Evolutionary conservation across 495 filamentous ascomycete genomes (phyloP).

Genomic region (Filosporella fistucella): DNA sequence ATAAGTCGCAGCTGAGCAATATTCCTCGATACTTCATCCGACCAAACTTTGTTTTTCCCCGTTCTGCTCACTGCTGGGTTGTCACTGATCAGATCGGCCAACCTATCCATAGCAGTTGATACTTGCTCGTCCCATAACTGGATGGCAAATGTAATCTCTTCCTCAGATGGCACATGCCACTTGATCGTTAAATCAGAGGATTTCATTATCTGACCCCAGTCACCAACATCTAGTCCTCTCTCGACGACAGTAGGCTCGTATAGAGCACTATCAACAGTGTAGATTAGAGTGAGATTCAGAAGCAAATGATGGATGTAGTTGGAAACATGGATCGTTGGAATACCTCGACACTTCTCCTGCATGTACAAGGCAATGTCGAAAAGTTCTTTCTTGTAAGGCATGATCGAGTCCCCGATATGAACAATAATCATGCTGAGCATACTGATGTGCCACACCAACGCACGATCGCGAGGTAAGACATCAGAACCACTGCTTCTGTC

Average conservation of each 20-base stretch:
- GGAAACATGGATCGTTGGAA: slow-evolving; percentile 90
- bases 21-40: slow-evolving; percentile 89
- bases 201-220: slow-evolving; percentile 74
- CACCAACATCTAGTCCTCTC: slow-evolving; percentile 50
- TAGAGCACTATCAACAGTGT: slow-evolving; percentile 81
- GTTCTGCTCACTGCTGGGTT: slow-evolving; percentile 84
- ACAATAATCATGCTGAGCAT: slow-evolving; percentile 98
- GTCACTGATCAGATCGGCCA: slow-evolving; percentile 72
- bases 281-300: slow-evolving; percentile 92
- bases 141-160: slow-evolving; percentile 83
- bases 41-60: slow-evolving; percentile 97
- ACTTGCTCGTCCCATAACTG: slow-evolving; percentile 82
- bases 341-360: slow-evolving; percentile 89
- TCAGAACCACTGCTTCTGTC: slow-evolving; percentile 91
- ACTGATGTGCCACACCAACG: slow-evolving; percentile 93
- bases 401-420: slow-evolving; percentile 84
- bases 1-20: slow-evolving; percentile 80
- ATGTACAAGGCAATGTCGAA: slow-evolving; percentile 92
- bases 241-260: slow-evolving; percentile 64
- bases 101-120: slow-evolving; percentile 44
- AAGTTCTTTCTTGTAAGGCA: slow-evolving; percentile 82
- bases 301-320: slow-evolving; percentile 98
- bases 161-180: slow-evolving; percentile 80
- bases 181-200: slow-evolving; percentile 73
- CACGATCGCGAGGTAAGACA: slow-evolving; percentile 87